Base-by-base conservation (phyloP, 805 yeast genomes). In the Metschnikowia dekortorum region DNA sequence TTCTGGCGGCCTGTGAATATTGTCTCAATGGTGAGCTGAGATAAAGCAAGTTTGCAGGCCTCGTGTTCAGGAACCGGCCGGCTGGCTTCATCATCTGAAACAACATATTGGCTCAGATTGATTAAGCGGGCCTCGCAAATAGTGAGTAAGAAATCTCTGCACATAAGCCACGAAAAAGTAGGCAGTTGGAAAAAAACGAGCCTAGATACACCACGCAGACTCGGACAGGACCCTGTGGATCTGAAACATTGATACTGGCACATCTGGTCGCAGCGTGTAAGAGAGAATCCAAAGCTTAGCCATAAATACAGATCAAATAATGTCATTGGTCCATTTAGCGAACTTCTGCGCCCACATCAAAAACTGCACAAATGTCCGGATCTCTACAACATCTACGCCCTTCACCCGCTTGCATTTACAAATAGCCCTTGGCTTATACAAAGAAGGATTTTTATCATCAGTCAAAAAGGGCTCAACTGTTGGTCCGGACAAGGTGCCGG, bases 271-370 rank as follows among this genome's bases (percentile, higher is more conserved):
- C 29, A 33, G 6, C n/a, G 10, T n/a, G 5, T 4, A 33, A 22
- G 8, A n/a, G 8, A 26, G 8, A 29, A 31, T 14, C 22, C 14
- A 10, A 42, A 42, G 34, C 10, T 14, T 9, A 30, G 44, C 41
- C 36, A 5, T n/a, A 18, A 1, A 28, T 26, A n/a, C 22, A 38
- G 7, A 8, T 8, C 8, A 18, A 42, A 51, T 37, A 49, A 90
- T 92, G 97, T 90, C 97, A 32, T 76, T 91, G 48, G 95, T 87
- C 45, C 85, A 84, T 57, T 77, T 94, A 54, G 94, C 92, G 11
- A 80, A 89, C 71, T 76, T 87, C 39, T 88, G 96, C 64, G 83
- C 96, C 22, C 98, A 92, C 64, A 66, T 94, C 54, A 95, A 89
- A 67, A 94, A 94, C 70, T 89, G 92, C 59, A 78, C 88, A 13